Conservation (phyloP, 2,329 filamentous ascomycete species). For the Trichoderma simmonsii region DNA sequence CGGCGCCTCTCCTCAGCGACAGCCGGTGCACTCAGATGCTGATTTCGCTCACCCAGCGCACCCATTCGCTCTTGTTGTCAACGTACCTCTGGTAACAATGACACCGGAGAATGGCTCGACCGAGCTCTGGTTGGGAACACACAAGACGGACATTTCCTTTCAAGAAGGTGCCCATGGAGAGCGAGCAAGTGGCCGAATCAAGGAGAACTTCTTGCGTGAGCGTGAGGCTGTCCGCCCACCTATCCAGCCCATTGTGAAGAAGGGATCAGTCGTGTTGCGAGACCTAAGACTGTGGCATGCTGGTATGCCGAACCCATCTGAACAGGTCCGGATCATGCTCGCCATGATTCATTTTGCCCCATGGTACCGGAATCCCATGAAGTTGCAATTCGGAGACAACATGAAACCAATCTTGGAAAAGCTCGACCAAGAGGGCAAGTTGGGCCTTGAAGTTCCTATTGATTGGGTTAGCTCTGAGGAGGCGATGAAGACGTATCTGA, state of each 20-base stretch:
- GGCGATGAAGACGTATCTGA: conserved; percentile 47
- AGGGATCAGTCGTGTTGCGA: conserved; percentile 55
- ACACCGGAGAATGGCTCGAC: conserved; percentile 53
- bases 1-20: conserved; percentile 39
- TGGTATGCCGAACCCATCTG: conserved; percentile 56
- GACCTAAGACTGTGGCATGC: conserved; percentile 63
- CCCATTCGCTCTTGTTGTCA: conserved; percentile 55
- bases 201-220: conserved; percentile 37
- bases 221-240: conserved; percentile 40
- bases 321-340: conserved; percentile 54
- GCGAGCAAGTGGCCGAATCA: conserved; percentile 51
- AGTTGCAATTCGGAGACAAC: conserved; percentile 50
- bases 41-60: conserved; percentile 54
- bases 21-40: conserved; percentile 58
- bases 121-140: conserved; percentile 59
- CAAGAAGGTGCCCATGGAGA: conserved; percentile 52
- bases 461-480: conserved; percentile 45
- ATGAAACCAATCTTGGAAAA: conserved; percentile 44
- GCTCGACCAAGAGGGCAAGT: conserved; percentile 36
- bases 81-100: conserved; percentile 51
- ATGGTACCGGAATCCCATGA: conserved; percentile 58
- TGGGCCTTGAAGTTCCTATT: conserved; percentile 48
- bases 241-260: conserved; percentile 48
- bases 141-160: conserved; percentile 35
- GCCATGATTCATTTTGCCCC: conserved; percentile 58